Percentiles rank a stretch among this genome's conserved stretches.
Evolutionary conservation across 2,329 filamentous ascomycete species (phyloP).

Genomic region (Gremmenia infestans): DNA sequence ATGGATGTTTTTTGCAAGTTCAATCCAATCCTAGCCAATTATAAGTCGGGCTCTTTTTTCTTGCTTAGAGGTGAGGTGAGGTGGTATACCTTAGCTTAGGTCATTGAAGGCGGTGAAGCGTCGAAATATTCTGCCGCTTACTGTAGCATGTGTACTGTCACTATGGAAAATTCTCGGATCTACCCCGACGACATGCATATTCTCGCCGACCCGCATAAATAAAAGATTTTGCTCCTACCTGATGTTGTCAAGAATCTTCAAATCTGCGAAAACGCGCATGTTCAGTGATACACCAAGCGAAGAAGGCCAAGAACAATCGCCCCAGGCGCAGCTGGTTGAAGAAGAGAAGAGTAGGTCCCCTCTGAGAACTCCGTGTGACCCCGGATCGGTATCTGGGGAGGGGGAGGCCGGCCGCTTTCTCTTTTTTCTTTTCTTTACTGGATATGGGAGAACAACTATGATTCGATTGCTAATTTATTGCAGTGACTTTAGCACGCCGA

Average conservation of each 20-base stretch:
- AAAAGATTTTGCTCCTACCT: not conserved
- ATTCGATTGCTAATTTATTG: not conserved
- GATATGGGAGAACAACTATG: not conserved
- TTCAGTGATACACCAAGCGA: slow-evolving; percentile 6
- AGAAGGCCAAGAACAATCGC: not conserved
- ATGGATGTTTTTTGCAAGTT: too few relatives aligned
- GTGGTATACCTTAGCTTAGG: not conserved
- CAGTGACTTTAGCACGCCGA: slow-evolving; percentile 22
- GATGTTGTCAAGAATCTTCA: slow-evolving; percentile 27
- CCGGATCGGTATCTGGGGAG: not conserved
- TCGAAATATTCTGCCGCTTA: not conserved
- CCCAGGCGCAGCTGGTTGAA: not conserved
- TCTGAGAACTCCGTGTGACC: not conserved
- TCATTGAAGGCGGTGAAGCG: not conserved
- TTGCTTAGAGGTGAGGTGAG: not conserved
- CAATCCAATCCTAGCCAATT: too few relatives aligned
- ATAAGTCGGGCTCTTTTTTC: not conserved
- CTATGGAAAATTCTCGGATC: not conserved
- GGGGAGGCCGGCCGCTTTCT: not conserved
- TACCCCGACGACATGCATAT: not conserved
- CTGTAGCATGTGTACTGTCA: too few relatives aligned
- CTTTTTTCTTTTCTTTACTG: not conserved
- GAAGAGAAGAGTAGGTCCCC: not conserved
- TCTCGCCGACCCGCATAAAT: not conserved
- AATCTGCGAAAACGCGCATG: slow-evolving; percentile 22